A percentile compares a stretch with the other conserved stretches of the same genome.
Evolutionary conservation across 2,329 filamentous ascomycete species (phyloP).

Genomic region (Colletotrichum sp.): DNA sequence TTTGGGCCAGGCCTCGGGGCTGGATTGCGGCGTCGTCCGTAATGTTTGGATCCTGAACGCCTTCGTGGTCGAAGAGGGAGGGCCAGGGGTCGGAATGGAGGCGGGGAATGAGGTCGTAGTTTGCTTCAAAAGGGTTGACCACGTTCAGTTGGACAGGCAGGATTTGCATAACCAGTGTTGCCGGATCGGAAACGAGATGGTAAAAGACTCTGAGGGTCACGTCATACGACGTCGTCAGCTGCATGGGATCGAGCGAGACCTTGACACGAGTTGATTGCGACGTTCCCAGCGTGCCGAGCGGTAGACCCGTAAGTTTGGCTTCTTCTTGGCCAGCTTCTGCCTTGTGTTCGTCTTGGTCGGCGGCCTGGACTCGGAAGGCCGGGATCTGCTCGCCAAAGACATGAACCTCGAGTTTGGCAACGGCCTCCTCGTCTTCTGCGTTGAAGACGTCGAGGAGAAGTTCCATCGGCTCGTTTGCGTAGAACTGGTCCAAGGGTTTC

Average conservation of each 20-base stretch:
- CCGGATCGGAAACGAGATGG: conserved; percentile 77
- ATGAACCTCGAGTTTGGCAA: conserved; percentile 72
- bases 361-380: conserved; percentile 45
- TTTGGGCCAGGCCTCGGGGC: conserved; percentile 73
- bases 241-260: conserved; percentile 56
- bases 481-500: conserved; percentile 73
- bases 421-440: conserved; percentile 80
- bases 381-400: conserved; percentile 66
- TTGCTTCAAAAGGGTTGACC: conserved; percentile 87
- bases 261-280: conserved; percentile 47
- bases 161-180: conserved; percentile 80
- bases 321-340: conserved; percentile 43
- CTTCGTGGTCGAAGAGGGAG: conserved; percentile 76
- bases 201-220: conserved; percentile 79
- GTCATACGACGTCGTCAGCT: conserved; percentile 63
- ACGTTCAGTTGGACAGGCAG: conserved; percentile 73
- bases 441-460: conserved; percentile 77
- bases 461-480: conserved; percentile 79
- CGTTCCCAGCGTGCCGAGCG: conserved; percentile 52
- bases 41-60: conserved; percentile 40
- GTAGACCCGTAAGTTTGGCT: conserved; percentile 44
- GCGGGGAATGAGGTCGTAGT: conserved; percentile 84
- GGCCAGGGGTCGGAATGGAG: conserved; percentile 85
- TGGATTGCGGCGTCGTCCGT: conserved; percentile 30
- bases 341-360: conserved; percentile 35